Conservation (phyloP, 352 stramenopile genomes). For the Pythium guiyangense region DNA sequence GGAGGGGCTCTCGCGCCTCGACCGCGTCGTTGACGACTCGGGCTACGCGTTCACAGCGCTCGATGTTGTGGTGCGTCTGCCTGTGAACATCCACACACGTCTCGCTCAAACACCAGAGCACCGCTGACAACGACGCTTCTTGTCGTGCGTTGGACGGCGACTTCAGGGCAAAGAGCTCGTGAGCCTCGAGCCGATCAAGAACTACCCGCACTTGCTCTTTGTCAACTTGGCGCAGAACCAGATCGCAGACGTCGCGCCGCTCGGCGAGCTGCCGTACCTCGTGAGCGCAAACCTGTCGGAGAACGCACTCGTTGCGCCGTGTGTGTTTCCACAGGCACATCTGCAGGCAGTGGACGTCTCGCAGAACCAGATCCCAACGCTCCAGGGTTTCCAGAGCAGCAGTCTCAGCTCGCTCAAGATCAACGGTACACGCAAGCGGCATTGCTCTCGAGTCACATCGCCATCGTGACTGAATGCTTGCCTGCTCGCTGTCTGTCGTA, state of each 20-base stretch:
- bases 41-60: constrained; percentile 75
- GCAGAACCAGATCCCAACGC: constrained; percentile 54
- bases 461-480: too few relatives aligned
- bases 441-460: not conserved
- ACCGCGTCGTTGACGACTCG: constrained; percentile 68
- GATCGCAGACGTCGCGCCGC: constrained; percentile 39
- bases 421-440: constrained; percentile 27
- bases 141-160: not conserved
- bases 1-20: constrained; percentile 67
- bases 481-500: too few relatives aligned
- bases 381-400: constrained; percentile 45
- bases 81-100: not conserved
- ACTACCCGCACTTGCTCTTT: constrained; percentile 65
- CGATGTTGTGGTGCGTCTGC: constrained; percentile 40
- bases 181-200: constrained; percentile 48
- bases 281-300: constrained; percentile 50
- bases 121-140: not conserved
- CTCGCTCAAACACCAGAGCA: not conserved
- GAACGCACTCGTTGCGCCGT: constrained; percentile 36
- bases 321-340: constrained; percentile 48
- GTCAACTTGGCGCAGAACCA: constrained; percentile 71
- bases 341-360: constrained; percentile 66
- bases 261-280: constrained; percentile 57
- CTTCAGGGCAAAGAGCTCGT: constrained; percentile 45
- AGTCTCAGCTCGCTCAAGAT: constrained; percentile 56